Evolutionary conservation across 257 asterid genomes (phyloP).

Genomic region (Agastache rugosa): DNA sequence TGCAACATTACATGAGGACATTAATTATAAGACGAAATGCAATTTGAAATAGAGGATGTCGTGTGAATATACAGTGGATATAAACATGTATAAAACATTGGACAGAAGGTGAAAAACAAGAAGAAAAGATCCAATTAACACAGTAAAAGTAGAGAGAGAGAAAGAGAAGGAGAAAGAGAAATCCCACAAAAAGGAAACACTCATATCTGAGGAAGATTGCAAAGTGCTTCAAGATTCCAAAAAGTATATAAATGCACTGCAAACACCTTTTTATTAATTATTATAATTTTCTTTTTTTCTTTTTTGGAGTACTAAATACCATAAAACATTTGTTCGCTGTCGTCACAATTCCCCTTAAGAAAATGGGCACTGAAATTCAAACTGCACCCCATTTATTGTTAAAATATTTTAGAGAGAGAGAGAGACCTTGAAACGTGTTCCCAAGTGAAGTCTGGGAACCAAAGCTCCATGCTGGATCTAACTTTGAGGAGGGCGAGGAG

Average conservation of each 20-base stretch:
- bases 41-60: too few species aligned
- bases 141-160: constrained; percentile 1
- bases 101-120: too few species aligned
- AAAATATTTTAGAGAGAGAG: not conserved
- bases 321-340: not conserved
- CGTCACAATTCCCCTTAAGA: not conserved
- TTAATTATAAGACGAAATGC: too few species aligned
- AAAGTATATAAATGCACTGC: constrained; percentile 18
- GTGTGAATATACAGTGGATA: too few species aligned
- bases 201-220: not conserved
- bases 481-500: constrained; percentile 62
- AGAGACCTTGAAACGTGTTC: constrained; percentile 76
- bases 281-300: not conserved
- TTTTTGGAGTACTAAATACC: constrained; percentile 4
- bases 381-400: not conserved
- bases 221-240: constrained; percentile 33
- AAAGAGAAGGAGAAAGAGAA: too few species aligned
- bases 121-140: not conserved
- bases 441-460: constrained; percentile 82
- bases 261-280: not conserved
- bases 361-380: constrained; percentile 31
- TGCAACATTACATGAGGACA: too few species aligned
- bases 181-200: not conserved
- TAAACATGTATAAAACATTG: too few species aligned
- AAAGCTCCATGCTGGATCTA: constrained; percentile 76